Evolutionary conservation across 139 green algal species (phyloP).

Genomic region (Tetradesmus lagerheimii): DNA sequence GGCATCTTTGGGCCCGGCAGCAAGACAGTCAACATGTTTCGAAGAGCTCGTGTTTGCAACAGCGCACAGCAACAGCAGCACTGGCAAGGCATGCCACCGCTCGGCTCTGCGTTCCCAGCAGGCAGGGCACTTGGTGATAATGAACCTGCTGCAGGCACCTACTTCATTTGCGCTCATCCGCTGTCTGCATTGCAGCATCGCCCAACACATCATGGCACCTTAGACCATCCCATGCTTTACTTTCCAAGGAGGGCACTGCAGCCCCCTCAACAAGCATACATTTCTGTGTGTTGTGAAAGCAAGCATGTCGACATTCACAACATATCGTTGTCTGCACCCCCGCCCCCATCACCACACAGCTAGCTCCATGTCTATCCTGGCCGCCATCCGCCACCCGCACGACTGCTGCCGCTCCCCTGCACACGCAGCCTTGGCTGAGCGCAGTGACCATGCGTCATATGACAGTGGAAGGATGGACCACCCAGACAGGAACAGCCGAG

Average conservation of each 20-base stretch:
- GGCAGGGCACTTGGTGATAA: neutral
- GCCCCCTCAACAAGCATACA: neutral
- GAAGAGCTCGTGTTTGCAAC: neutral
- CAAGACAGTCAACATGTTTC: neutral
- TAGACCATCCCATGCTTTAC: neutral
- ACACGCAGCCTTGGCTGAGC: neutral
- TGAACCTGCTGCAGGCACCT: neutral
- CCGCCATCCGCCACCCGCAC: neutral
- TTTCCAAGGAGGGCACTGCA: neutral
- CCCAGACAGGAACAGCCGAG: neutral
- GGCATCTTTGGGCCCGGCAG: neutral
- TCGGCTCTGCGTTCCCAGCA: neutral
- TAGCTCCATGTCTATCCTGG: neutral
- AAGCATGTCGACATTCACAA: neutral
- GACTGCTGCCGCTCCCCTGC: neutral
- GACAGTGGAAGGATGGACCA: neutral
- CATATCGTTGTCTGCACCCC: neutral
- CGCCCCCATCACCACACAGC: neutral
- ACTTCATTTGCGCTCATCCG: neutral
- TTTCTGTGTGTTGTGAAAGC: constrained; percentile 7
- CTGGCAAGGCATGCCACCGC: neutral
- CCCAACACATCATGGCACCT: neutral
- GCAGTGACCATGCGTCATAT: neutral
- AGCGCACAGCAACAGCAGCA: neutral
- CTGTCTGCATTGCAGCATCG: neutral